Base-by-base conservation (phyloP, 345 rosid genomes). In the Eucalyptus caleyi region DNA sequence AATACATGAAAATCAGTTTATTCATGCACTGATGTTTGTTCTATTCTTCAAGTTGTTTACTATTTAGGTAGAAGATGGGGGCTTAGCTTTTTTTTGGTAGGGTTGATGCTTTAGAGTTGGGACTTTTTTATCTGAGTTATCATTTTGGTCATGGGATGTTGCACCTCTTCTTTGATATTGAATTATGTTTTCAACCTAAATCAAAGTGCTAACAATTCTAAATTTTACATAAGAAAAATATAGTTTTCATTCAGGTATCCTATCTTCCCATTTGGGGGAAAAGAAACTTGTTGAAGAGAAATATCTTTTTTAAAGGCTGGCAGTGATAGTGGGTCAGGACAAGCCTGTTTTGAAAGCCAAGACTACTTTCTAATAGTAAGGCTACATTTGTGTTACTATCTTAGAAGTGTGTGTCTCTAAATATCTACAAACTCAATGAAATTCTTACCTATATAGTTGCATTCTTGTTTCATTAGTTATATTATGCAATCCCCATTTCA, bases 11-110 rank as follows among this genome's bases (percentile, higher is more conserved):
- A 72, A 72, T 72, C 26, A 72, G 8, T 34, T 40, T 34, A 72
- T 72, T 37, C 14, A 19, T 72, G 45, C 1, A 24, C 14, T 34
- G 14, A 19, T 3, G 26, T 72, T 87, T 87, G 86, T 89, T 86
- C 53, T 81, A 62, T 92, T 45, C 91, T 89, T 89, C 93, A 98
- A 98, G 96, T 95, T 98, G 99, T 50, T 50, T 16, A 50, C 19
- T 50, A 50, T 94, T 95, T 97, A 93, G 99, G 99, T 87, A 94
- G 99, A 93, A 96, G 98, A 88, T 93, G 95, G 91, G 98, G 99
- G 91, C 99, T 98, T 65, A 96, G 95, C 94, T 92, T 97, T 95
- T 97, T 95, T 97, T 98, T 69, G 97, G 99, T 72, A 94, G 97
- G 90, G 95, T 89, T 91, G 99, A 96, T 95, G 98, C 94, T 94